phyloP scores from a whole-genome alignment of 2,329 filamentous ascomycete species.

The Aaosphaeria pasadenensis region DNA sequence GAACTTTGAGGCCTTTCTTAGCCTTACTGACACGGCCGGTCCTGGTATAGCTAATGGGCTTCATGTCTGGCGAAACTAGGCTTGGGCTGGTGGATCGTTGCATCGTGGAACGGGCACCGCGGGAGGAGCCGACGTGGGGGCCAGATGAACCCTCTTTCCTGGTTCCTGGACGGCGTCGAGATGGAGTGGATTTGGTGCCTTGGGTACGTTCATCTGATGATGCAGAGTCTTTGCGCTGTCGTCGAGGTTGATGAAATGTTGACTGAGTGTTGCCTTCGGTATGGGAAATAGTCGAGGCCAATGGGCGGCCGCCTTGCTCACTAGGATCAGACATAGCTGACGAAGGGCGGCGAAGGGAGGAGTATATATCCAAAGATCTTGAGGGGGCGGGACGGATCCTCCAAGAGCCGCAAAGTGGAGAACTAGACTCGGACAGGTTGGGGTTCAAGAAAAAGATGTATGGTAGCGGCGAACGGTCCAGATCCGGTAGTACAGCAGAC shows the following conservation, averaged over 20 bases:
- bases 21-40: conserved; percentile 49
- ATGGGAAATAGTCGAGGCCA: conserved; percentile 16
- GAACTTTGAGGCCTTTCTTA: conserved; percentile 46
- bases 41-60: conserved; percentile 40
- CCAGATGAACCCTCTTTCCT: conserved; percentile 18
- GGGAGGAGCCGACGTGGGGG: conserved; percentile 26
- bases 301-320: conserved; percentile 32
- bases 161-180: conserved; percentile 26
- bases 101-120: conserved; percentile 27
- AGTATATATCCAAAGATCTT: conserved; percentile 30
- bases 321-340: conserved; percentile 31
- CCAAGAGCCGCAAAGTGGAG: conserved; percentile 26
- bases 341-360: conserved; percentile 15
- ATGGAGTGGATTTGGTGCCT: conserved; percentile 15
- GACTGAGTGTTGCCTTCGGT: conserved; percentile 15
- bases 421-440: conserved; percentile 14
- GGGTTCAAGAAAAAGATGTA: conserved; percentile 12
- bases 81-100: conserved; percentile 31
- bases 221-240: conserved; percentile 19
- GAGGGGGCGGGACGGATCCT: conserved; percentile 24
- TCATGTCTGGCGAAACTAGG: conserved; percentile 23
- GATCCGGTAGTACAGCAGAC: conserved; percentile 30
- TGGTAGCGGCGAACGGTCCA: conserved; percentile 23
- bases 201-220: conserved; percentile 25
- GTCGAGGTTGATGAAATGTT: conserved; percentile 2